phyloP scores from a whole-genome alignment of 441 rosid genomes.

The Gossypium davidsonii region DNA sequence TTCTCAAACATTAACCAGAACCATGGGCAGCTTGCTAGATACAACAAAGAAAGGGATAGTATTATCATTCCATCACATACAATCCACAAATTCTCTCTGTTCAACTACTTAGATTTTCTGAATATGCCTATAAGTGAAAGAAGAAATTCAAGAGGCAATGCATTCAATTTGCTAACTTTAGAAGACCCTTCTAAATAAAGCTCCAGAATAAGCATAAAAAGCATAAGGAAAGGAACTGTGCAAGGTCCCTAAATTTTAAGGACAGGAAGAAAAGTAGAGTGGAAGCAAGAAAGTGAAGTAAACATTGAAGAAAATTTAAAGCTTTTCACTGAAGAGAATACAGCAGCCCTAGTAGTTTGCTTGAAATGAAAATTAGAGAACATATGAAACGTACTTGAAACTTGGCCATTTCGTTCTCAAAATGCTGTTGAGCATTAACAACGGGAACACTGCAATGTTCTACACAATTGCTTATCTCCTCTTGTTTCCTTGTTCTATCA shows the following conservation, averaged over 20 bases:
- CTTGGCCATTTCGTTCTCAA: slow-evolving; percentile 64
- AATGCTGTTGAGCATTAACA: slow-evolving; percentile 54
- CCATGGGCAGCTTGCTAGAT: background rate
- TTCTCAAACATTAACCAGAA: background rate
- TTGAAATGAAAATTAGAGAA: background rate
- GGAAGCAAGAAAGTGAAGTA: background rate
- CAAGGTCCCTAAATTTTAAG: slow-evolving; percentile 2
- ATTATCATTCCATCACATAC: background rate
- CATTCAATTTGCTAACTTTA: background rate
- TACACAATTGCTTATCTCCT: slow-evolving; percentile 59
- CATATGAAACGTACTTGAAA: slow-evolving; percentile 53
- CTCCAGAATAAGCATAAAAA: background rate
- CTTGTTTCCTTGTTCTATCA: slow-evolving; percentile 63
- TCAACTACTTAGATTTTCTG: background rate
- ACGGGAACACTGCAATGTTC: slow-evolving; percentile 77
- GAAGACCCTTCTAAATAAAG: background rate
- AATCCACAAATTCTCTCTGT: background rate
- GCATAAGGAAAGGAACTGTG: background rate
- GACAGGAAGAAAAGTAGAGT: background rate
- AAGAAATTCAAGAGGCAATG: background rate
- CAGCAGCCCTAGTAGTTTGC: background rate
- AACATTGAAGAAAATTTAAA: background rate
- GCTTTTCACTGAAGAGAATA: background rate
- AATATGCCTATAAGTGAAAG: background rate
- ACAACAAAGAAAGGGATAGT: background rate